Evolutionary conservation across 2,329 filamentous ascomycete genomes (phyloP).

Genomic region (Fragosphaeria purpurea): DNA sequence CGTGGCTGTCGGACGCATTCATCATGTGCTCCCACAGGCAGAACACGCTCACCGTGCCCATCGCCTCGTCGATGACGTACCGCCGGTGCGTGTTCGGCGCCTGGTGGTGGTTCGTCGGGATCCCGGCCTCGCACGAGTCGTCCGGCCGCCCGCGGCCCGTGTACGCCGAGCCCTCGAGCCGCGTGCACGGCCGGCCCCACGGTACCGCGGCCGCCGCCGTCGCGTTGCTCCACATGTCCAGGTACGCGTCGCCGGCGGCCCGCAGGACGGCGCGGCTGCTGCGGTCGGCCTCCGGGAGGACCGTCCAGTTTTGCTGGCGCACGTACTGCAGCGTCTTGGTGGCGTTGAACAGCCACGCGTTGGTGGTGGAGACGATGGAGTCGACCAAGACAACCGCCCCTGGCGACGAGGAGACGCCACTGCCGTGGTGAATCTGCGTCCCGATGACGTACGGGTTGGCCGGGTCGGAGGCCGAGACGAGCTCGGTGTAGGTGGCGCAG

Average conservation of each 20-base stretch:
- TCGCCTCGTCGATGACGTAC: slow-evolving; percentile 18
- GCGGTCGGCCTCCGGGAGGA: slow-evolving; percentile 17
- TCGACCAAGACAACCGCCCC: slow-evolving; percentile 14
- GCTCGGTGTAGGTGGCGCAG: slow-evolving; percentile 29
- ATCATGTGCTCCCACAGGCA: slow-evolving; percentile 12
- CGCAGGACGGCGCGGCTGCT: slow-evolving; percentile 18
- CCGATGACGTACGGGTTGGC: slow-evolving; percentile 27
- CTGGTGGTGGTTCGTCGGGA: slow-evolving; percentile 15
- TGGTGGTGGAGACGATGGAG: slow-evolving; percentile 21
- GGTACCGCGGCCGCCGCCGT: slow-evolving; percentile 20
- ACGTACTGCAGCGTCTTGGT: slow-evolving; percentile 21
- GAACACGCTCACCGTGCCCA: slow-evolving; percentile 18
- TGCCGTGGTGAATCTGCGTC: slow-evolving; percentile 18
- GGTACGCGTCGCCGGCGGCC: slow-evolving; percentile 22
- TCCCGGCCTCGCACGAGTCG: slow-evolving; percentile 17
- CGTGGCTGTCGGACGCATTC: slow-evolving; percentile 9
- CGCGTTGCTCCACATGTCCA: slow-evolving; percentile 24
- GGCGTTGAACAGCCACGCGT: slow-evolving; percentile 25
- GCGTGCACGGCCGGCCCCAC: slow-evolving; percentile 26
- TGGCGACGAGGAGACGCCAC: slow-evolving; percentile 6
- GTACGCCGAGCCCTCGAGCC: slow-evolving; percentile 19
- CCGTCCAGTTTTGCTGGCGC: slow-evolving; percentile 20
- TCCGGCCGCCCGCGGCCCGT: slow-evolving; percentile 10
- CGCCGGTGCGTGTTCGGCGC: slow-evolving; percentile 16
- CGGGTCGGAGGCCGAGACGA: slow-evolving; percentile 19